Conservation (phyloP, 129 eudicot species). For the Calendula officinalis region DNA sequence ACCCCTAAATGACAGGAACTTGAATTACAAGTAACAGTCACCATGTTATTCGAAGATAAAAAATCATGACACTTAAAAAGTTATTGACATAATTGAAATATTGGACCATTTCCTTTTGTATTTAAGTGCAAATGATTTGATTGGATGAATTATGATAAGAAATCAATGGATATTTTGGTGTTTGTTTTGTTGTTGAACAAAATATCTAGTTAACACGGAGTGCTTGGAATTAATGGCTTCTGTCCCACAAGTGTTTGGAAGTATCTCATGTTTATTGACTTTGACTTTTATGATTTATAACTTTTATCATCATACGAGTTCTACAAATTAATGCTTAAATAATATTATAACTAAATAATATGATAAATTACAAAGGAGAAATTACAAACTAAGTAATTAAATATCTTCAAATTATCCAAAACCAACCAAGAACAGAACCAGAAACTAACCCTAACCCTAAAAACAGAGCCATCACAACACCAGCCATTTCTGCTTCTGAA, state of each 20-base stretch:
- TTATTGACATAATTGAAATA: no score
- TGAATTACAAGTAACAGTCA: slow-evolving; percentile 10
- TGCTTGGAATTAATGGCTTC: slow-evolving; percentile 19
- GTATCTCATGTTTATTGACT: slow-evolving; percentile 22
- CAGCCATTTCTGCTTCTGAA: slow-evolving; percentile 69
- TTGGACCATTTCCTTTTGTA: slow-evolving; percentile 22
- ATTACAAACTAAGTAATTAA: not conserved
- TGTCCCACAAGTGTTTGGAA: slow-evolving; percentile 24
- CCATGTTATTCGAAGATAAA: slow-evolving; percentile 7
- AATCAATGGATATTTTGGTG: slow-evolving; percentile 17
- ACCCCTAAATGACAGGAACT: not conserved
- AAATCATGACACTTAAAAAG: not conserved
- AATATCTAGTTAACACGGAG: slow-evolving; percentile 21
- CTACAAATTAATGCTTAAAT: not conserved
- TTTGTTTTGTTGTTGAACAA: slow-evolving; percentile 7
- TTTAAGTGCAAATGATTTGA: slow-evolving; percentile 11
- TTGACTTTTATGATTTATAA: not conserved
- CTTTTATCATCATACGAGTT: not conserved
- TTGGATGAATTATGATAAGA: slow-evolving; percentile 26
- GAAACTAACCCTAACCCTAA: slow-evolving; percentile 73
- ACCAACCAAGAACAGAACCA: slow-evolving; percentile 82
- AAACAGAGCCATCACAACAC: slow-evolving; percentile 77
- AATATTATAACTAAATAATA: slow-evolving; percentile 10
- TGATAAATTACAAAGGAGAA: slow-evolving; percentile 15
- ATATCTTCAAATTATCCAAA: slow-evolving; percentile 59